Evolutionary conservation across 768 basidiomycete genomes (phyloP).

Genomic region (Pulveroboletus sp.): DNA sequence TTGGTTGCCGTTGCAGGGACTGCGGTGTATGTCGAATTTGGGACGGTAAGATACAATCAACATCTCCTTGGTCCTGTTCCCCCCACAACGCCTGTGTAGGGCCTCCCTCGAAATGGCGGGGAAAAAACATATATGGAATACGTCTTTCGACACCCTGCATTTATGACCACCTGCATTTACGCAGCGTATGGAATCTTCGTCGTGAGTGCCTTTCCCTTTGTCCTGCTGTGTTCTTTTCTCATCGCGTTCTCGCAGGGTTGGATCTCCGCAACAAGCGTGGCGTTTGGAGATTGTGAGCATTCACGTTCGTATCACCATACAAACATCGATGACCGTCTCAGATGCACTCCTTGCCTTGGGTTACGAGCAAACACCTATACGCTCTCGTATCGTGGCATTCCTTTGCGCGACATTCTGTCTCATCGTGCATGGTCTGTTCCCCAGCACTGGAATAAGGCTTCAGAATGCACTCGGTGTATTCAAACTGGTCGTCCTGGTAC

Average conservation of each 20-base stretch:
- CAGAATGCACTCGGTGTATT: slow-evolving; percentile 61
- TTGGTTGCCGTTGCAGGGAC: slow-evolving; percentile 62
- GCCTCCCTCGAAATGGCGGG: slow-evolving; percentile 66
- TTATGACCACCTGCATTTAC: slow-evolving; percentile 56
- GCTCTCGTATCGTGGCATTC: slow-evolving; percentile 51
- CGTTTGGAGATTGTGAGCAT: slow-evolving; percentile 68
- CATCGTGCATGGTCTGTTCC: slow-evolving; percentile 50
- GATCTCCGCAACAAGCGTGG: slow-evolving; percentile 54
- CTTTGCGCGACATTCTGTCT: slow-evolving; percentile 53
- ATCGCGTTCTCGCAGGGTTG: slow-evolving; percentile 41
- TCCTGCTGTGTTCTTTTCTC: background rate
- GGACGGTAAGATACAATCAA: slow-evolving; percentile 45
- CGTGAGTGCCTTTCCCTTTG: slow-evolving; percentile 34
- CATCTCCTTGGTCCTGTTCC: background rate
- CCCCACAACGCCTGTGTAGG: slow-evolving; percentile 32
- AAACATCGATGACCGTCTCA: slow-evolving; percentile 23
- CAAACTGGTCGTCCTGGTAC: slow-evolving; percentile 52
- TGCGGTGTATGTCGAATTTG: slow-evolving; percentile 69
- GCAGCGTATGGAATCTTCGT: slow-evolving; percentile 54
- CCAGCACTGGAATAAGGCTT: slow-evolving; percentile 53
- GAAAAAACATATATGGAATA: slow-evolving; percentile 76
- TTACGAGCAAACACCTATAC: slow-evolving; percentile 39
- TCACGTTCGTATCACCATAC: background rate
- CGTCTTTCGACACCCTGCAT: slow-evolving; percentile 59
- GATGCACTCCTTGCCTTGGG: slow-evolving; percentile 56